Evolutionary conservation across 2,329 filamentous ascomycete genomes (phyloP).

Genomic region (Aspergillus latus): DNA sequence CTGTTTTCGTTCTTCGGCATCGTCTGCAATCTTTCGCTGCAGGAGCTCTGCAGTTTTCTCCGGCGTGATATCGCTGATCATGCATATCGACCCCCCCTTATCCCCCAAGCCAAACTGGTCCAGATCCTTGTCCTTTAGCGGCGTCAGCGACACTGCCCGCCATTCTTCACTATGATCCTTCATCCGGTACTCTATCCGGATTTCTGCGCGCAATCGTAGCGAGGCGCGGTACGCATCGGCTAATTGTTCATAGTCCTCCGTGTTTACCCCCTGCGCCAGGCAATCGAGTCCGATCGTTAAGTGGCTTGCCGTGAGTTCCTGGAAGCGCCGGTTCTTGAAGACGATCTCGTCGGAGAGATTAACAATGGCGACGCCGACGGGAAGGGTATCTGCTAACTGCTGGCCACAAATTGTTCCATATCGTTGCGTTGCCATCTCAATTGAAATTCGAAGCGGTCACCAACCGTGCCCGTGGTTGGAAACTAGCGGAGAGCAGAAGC

Average conservation of each 20-base stretch:
- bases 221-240: conserved; percentile 15
- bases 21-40: conserved; percentile 73
- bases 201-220: neutral
- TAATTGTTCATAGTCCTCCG: conserved; percentile 22
- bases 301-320: conserved; percentile 15
- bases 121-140: conserved; percentile 14
- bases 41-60: conserved; percentile 83
- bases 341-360: conserved; percentile 20
- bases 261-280: conserved; percentile 22
- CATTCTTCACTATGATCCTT: conserved; percentile 17
- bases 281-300: conserved; percentile 12
- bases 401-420: conserved; percentile 19
- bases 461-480: neutral
- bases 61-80: conserved; percentile 78
- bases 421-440: neutral
- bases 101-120: conserved; percentile 11
- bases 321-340: conserved; percentile 25
- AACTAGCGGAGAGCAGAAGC: no score
- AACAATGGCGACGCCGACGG: conserved; percentile 25
- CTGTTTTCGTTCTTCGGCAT: conserved; percentile 76
- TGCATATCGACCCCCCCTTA: conserved; percentile 24
- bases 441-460: neutral
- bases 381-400: conserved; percentile 29
- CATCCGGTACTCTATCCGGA: conserved; percentile 28
- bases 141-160: conserved; percentile 22